Base-by-base conservation (phyloP, 1,139 yeast species). In the Hemisphaericaspora xylofermentans region DNA sequence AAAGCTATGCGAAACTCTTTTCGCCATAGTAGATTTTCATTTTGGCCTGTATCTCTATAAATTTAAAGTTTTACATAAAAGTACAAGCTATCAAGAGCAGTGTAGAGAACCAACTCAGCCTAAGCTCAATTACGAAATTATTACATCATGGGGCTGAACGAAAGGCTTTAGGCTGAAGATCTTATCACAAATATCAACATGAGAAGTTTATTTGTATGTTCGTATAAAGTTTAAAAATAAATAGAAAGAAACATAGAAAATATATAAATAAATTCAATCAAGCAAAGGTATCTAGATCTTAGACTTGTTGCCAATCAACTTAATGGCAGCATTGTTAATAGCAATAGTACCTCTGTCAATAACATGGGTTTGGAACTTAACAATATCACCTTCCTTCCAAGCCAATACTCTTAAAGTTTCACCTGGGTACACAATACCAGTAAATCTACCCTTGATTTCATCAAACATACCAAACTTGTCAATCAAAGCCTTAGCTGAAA, bases 351-450 rank as follows among this genome's bases (percentile, higher is more conserved):
- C 77, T 65, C 96, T 84, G 57, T 87, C 95, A 48, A 84, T 80
- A 44, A 85, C 89, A 61, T 80, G 80, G 25, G 95, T 81, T 66
- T 86, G 95, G 82, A 91, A 93, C 48, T 81, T 72, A 46, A 93
- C 84, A 51, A 74, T 68, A 54, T 78, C 82, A 44, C 74, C 71
- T 47, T 81, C 74, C 64, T 83, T 87, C 98, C 98, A 93, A 33
- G 95, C 95, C 44, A 69, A 69, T 32, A 93, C 81, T 57, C 76
- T 77, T 62, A 93, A 75, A 25, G 88, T 84, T 68, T 93, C 98
- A 55, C 98, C 98, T n/a, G 98, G 98, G 80, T 80, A 89, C 33
- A 93, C 98, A 57, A 87, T 83, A 56, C 93, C 93, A 26, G 95
- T 79, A 63, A 93, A 93, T 61, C 98, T 82, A 28, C 81, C 95